Conservation (phyloP, 352 stramenopile species). For the Globisporangium spinosum region DNA sequence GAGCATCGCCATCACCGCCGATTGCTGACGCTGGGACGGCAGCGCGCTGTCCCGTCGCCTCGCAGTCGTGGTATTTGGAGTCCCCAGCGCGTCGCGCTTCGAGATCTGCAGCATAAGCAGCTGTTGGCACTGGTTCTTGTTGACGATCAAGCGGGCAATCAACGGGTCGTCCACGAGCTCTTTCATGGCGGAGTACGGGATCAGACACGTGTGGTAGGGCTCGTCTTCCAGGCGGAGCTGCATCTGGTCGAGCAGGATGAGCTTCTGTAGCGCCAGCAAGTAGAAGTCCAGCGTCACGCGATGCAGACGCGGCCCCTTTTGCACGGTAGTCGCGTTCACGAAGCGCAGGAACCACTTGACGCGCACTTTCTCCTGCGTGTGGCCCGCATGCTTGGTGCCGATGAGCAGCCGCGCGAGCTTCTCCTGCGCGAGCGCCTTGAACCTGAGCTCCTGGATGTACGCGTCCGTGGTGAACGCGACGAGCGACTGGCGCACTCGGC, state of each 20-base stretch:
- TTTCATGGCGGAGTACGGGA: slow-evolving; percentile 36
- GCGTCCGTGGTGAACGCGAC: slow-evolving; percentile 51
- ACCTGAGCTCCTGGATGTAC: slow-evolving; percentile 65
- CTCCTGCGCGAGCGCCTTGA: slow-evolving; percentile 48
- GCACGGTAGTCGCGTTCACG: slow-evolving; percentile 23
- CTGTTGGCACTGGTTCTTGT: slow-evolving; percentile 43
- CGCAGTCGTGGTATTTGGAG: background rate
- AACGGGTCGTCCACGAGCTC: slow-evolving; percentile 45
- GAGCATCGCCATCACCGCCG: slow-evolving; percentile 25
- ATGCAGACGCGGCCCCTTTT: slow-evolving; percentile 23
- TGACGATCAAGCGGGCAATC: slow-evolving; percentile 41
- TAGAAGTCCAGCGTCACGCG: slow-evolving; percentile 57
- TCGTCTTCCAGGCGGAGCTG: slow-evolving; percentile 42
- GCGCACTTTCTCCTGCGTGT: slow-evolving; percentile 41
- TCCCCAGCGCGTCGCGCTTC: slow-evolving; percentile 3
- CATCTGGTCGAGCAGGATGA: slow-evolving; percentile 43
- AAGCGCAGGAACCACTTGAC: slow-evolving; percentile 71
- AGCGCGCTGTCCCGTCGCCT: slow-evolving; percentile 5
- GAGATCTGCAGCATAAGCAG: slow-evolving; percentile 29
- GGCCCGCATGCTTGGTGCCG: slow-evolving; percentile 35
- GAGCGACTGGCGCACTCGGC: slow-evolving; percentile 38
- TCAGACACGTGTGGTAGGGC: slow-evolving; percentile 37
- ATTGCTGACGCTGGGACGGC: slow-evolving; percentile 14
- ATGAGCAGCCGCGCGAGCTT: slow-evolving; percentile 49
- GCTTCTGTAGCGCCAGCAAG: slow-evolving; percentile 37